phyloP scores from a whole-genome alignment of 495 filamentous ascomycete genomes.

The Neurospora intermedia region DNA sequence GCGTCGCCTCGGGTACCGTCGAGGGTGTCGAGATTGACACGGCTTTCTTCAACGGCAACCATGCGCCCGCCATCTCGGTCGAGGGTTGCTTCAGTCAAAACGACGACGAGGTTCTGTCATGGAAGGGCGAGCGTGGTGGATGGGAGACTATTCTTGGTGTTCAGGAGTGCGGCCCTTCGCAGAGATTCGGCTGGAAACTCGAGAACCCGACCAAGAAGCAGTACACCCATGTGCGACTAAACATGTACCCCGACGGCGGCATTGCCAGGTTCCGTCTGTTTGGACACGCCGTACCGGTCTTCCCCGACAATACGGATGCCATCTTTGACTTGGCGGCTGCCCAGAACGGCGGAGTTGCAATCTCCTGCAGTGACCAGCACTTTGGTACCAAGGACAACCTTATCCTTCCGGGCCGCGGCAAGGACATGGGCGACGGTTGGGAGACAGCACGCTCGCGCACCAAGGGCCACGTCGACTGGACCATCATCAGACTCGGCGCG shows the following conservation, averaged over 20 bases:
- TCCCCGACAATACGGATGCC: conserved; percentile 47
- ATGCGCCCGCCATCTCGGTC: conserved; percentile 73
- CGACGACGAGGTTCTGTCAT: conserved; percentile 48
- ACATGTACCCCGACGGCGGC: conserved; percentile 93
- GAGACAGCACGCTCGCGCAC: conserved; percentile 74
- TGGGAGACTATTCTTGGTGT: conserved; percentile 68
- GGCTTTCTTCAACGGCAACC: conserved; percentile 77
- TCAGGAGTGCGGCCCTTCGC: conserved; percentile 62
- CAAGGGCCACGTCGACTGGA: conserved; percentile 77
- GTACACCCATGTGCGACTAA: conserved; percentile 76
- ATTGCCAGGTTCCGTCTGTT: conserved; percentile 79
- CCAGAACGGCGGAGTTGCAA: conserved; percentile 66
- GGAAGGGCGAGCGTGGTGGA: conserved; percentile 41
- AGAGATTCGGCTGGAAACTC: conserved; percentile 73
- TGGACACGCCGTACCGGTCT: conserved; percentile 64
- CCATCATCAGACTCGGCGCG: conserved; percentile 65
- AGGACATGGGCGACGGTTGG: conserved; percentile 94
- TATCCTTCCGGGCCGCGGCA: conserved; percentile 72
- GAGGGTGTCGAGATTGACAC: conserved; percentile 81
- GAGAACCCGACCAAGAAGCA: conserved; percentile 44
- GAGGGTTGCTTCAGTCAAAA: conserved; percentile 60
- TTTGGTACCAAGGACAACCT: conserved; percentile 77
- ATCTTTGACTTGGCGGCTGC: conserved; percentile 77
- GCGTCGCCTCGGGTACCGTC: conserved; percentile 64
- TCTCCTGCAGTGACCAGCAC: conserved; percentile 74